A percentile compares a stretch with the other conserved stretches of the same genome.
phyloP scores from a whole-genome alignment of 495 filamentous ascomycete species.

The Tuber magnatum region DNA sequence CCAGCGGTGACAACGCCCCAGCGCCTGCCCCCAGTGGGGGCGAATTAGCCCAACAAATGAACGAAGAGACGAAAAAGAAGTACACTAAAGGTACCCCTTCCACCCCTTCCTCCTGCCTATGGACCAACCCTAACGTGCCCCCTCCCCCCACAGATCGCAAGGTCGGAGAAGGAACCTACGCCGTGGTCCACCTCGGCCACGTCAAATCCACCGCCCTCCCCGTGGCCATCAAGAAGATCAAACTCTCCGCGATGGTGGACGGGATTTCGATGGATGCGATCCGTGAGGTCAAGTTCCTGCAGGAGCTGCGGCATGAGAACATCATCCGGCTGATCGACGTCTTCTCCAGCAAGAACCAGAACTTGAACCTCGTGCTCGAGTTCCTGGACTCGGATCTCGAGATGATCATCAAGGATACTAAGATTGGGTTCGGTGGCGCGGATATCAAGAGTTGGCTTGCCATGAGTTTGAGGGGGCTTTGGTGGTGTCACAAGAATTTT shows the following conservation, averaged over 20 bases:
- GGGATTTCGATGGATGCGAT: slow-evolving; percentile 90
- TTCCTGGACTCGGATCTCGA: slow-evolving; percentile 91
- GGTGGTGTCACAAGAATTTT: slow-evolving; percentile 94
- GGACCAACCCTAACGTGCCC: slow-evolving; percentile 7
- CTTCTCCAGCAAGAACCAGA: slow-evolving; percentile 86
- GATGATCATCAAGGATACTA: slow-evolving; percentile 77
- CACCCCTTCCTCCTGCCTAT: slow-evolving; percentile 5
- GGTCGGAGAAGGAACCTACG: slow-evolving; percentile 94
- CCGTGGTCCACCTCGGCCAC: slow-evolving; percentile 84
- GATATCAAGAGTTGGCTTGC: slow-evolving; percentile 99
- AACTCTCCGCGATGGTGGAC: slow-evolving; percentile 59
- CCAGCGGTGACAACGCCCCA: not conserved
- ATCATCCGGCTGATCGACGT: slow-evolving; percentile 86
- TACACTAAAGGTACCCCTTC: slow-evolving; percentile 69
- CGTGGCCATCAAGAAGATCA: slow-evolving; percentile 98
- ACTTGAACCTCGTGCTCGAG: slow-evolving; percentile 90
- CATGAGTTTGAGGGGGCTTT: slow-evolving; percentile 86
- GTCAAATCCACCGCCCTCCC: slow-evolving; percentile 57
- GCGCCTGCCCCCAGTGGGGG: slow-evolving; percentile 4
- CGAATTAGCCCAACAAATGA: slow-evolving; percentile 54
- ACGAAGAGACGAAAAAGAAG: slow-evolving; percentile 75
- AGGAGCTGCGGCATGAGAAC: slow-evolving; percentile 92
- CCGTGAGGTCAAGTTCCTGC: slow-evolving; percentile 87
- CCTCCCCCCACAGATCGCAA: slow-evolving; percentile 57
- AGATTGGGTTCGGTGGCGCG: slow-evolving; percentile 66